Base-by-base conservation (phyloP, 1,284 basidiomycete species). In the Phellopilus nigrolimitatus region DNA sequence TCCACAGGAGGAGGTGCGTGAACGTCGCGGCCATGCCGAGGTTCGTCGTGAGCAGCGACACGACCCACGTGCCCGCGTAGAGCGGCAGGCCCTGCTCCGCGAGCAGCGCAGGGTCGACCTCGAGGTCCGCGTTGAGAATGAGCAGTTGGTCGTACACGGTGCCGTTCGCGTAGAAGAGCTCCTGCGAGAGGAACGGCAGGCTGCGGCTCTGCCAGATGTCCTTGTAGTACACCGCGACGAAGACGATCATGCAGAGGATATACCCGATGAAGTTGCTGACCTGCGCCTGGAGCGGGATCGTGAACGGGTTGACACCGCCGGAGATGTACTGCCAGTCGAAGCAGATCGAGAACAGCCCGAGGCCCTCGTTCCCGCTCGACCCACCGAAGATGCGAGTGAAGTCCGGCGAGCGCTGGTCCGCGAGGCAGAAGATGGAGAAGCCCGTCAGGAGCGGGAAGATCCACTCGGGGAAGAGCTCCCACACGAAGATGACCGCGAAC, bases 321-420 rank as follows among this genome's bases (percentile, higher is more conserved):
- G 47, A 49, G 28, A 51, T 45, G 24, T 49, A 62, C 55, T 34
- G 73, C 79, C 81, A 84, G 61, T 84, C 80, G 39, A 83, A 71
- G 57, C 71, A 77, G 54, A 80, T 60, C 4, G 74, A 70, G 21
- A 78, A 60, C 27, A 79, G 54, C 6, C 74, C 76, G 21, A 79
- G 68, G 13, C 76, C 77, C 61, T 82, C 75, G 54, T 84, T 81
- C 55, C 79, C 79, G 56, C 77, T 76, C 3, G 71, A 76, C 21
- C 80, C 79, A 38, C 81, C 80, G 48, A 84, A 82, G 2, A 84
- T 61, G 27, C 73, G 72, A 1, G 79, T 75, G 60, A 82, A 73
- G 21, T 72, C 63, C 0, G 68, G 56, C 19, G 64, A 75, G 17
- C 67, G 64, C 45, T 71, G 79, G 53, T 74, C 70, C 6, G 78